phyloP scores from a whole-genome alignment of 768 basidiomycete species.

The Lentinula raphanica region DNA sequence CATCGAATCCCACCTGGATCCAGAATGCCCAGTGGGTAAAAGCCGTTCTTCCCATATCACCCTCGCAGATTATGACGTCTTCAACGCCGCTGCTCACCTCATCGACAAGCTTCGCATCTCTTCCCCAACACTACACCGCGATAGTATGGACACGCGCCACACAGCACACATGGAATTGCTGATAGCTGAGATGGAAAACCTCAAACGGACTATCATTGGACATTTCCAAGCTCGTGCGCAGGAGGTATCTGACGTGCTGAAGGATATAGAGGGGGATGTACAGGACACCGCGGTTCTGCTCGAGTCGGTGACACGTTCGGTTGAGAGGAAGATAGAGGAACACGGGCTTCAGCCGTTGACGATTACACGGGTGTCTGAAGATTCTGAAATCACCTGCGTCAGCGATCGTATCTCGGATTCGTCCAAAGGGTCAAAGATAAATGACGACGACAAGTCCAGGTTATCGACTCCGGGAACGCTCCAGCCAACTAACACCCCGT shows the following conservation, averaged over 20 bases:
- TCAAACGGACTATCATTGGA: slow-evolving; percentile 40
- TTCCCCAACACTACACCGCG: slow-evolving; percentile 35
- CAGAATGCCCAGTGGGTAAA: background rate
- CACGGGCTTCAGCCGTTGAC: slow-evolving; percentile 31
- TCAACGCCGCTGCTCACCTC: slow-evolving; percentile 39
- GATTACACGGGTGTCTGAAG: slow-evolving; percentile 57
- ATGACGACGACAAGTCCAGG: background rate
- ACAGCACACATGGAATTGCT: slow-evolving; percentile 39
- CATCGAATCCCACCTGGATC: slow-evolving; percentile 40
- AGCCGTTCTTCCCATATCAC: slow-evolving; percentile 9
- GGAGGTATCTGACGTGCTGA: slow-evolving; percentile 45
- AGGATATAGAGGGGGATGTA: slow-evolving; percentile 39
- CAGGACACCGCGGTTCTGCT: slow-evolving; percentile 40
- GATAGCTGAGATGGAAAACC: slow-evolving; percentile 42
- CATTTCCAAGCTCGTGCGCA: slow-evolving; percentile 51
- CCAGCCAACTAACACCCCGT: background rate
- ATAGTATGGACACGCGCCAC: slow-evolving; percentile 29
- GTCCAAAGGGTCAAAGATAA: slow-evolving; percentile 4
- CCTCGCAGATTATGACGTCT: slow-evolving; percentile 39
- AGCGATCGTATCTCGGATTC: slow-evolving; percentile 16
- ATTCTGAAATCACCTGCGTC: slow-evolving; percentile 57
- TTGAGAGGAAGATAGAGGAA: slow-evolving; percentile 37
- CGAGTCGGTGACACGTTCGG: slow-evolving; percentile 36
- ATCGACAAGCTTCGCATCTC: slow-evolving; percentile 51
- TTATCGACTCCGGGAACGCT: background rate